Base-by-base conservation (phyloP, 176 grass and related monocot species). In the Ensete ventricosum region DNA sequence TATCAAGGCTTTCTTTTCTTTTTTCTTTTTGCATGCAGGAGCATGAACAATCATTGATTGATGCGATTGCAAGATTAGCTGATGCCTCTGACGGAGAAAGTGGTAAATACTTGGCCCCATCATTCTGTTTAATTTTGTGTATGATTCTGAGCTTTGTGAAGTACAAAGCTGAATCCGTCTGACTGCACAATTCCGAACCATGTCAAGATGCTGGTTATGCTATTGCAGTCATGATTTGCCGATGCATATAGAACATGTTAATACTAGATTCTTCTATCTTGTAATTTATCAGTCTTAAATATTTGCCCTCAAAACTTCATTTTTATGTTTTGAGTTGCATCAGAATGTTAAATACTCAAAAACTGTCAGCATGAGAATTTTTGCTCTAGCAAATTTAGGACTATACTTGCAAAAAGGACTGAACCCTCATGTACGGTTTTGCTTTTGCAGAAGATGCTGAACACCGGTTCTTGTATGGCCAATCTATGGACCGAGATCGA, bases 391-490 rank as follows among this genome's bases (percentile, higher is more conserved):
- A 23, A 23, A 23, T 23, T 23, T 23, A 43, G 4, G 4, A 43
- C 34, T 43, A 43, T 6, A 43, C 34, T 43, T 43, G 34, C 34
- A 43, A 6, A 43, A 43, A 6, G 34, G 34, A 43, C 4, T 43
- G 3, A 43, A 43, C 4, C 4, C 34, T 43, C 34, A 43, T 43
- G 34, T 43, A 43, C 34, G 3, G 34, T 73, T 25, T 83, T 26
- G 10, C 22, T 20, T 74, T 49, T 5, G 75, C 77, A 73, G 60
- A 86, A 86, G 86, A 82, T 69, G 89, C 71, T 8, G 64, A 52
- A 23, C 76, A 23, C 51, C 76, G 22, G 14, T 78, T 69, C 52
- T 69, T 64, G n/a, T 76, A 79, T 49, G 82, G 64, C 23, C 75
- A 74, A 53, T 62, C 81, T 17, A 53, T 78, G 57, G 80, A 87